phyloP scores from a whole-genome alignment of 768 basidiomycete genomes.

The Pulveroboletus sp. region DNA sequence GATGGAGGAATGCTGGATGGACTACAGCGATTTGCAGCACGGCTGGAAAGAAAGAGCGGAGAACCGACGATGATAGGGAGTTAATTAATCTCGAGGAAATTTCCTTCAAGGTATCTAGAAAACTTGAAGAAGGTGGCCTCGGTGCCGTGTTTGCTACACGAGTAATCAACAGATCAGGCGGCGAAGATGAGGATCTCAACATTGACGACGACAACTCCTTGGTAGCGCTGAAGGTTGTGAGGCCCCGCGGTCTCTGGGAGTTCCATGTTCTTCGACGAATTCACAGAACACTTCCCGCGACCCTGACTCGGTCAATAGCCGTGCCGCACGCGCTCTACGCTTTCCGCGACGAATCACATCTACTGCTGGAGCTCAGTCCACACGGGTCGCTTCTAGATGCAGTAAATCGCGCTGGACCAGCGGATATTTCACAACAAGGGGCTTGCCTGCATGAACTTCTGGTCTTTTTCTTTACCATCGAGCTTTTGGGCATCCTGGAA shows the following conservation, averaged over 20 bases:
- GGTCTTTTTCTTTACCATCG: constrained; percentile 93
- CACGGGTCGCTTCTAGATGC: constrained; percentile 92
- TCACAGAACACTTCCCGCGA: constrained; percentile 60
- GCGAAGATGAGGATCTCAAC: constrained; percentile 39
- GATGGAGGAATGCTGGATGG: constrained; percentile 60
- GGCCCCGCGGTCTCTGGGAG: constrained; percentile 90
- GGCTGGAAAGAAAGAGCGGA: constrained; percentile 30
- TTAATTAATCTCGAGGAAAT: constrained; percentile 61
- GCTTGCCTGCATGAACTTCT: constrained; percentile 89
- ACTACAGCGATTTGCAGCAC: constrained; percentile 71
- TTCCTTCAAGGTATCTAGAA: constrained; percentile 71
- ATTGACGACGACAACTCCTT: constrained; percentile 52
- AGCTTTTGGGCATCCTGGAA: constrained; percentile 81
- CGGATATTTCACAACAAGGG: constrained; percentile 77
- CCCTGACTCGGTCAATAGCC: constrained; percentile 67
- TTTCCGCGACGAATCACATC: constrained; percentile 85
- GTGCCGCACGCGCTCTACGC: constrained; percentile 76
- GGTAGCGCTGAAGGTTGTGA: constrained; percentile 90
- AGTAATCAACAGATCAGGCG: constrained; percentile 44
- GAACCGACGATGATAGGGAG: constrained; percentile 40
- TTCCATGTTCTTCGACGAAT: constrained; percentile 80
- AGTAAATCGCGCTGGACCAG: constrained; percentile 77
- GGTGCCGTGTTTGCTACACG: constrained; percentile 91
- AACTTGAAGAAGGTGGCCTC: constrained; percentile 96
- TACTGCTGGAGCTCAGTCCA: constrained; percentile 82